A percentile compares a stretch with the other conserved stretches of the same genome.
phyloP scores from a whole-genome alignment of 495 filamentous ascomycete genomes.

The Tuber indicum region DNA sequence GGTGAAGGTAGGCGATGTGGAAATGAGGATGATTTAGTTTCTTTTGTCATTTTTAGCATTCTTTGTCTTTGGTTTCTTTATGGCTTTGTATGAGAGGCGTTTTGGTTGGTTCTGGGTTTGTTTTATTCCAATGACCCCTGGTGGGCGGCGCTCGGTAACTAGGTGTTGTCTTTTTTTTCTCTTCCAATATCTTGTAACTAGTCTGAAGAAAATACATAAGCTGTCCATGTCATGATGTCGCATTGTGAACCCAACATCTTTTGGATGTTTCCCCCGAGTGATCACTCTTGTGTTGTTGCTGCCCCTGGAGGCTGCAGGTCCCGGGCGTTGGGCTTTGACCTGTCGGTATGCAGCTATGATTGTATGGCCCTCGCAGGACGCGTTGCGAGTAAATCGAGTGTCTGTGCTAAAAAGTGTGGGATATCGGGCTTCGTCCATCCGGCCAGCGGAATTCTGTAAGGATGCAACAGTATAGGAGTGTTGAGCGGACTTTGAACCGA shows the following conservation, averaged over 20 bases:
- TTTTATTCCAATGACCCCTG: background rate
- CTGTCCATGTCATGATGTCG: background rate
- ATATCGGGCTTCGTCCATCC: background rate
- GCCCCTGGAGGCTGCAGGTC: background rate
- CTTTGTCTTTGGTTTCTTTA: background rate
- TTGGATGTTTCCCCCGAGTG: background rate
- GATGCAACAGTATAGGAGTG: background rate
- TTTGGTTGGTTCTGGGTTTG: background rate
- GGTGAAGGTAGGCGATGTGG: background rate
- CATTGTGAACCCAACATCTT: background rate
- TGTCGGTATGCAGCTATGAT: background rate
- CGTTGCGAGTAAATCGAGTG: background rate
- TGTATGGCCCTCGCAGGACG: background rate
- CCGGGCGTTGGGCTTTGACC: background rate
- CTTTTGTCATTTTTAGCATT: background rate
- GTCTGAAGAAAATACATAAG: background rate
- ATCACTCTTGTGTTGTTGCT: background rate
- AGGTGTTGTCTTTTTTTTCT: background rate
- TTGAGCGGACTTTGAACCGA: background rate
- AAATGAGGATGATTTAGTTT: slow-evolving; percentile 1
- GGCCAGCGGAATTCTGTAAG: background rate
- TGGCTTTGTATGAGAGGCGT: background rate
- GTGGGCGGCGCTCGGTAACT: background rate
- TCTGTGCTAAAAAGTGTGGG: background rate
- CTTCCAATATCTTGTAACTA: background rate